These are phyloP conservation scores for Metschnikowia noctiluminum DNA, from an alignment of 805 yeast genomes.

Conservation along the genomic window DNA sequence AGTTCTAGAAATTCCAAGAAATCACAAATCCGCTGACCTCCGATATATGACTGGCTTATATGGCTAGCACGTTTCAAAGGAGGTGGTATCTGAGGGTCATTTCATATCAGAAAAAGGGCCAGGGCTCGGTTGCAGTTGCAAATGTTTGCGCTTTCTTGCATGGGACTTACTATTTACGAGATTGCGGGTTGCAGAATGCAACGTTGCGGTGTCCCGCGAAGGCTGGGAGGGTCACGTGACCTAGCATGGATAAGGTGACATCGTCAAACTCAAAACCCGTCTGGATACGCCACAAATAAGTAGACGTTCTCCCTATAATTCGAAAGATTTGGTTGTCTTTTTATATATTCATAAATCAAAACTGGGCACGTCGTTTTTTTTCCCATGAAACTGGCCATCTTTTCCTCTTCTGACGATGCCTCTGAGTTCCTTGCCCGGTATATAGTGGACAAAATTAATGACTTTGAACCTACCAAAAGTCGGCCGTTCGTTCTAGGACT, in stretches of 20 bases:
- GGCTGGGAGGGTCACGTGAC: background rate
- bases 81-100: background rate
- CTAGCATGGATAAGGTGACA: too few species aligned
- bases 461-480: constrained; percentile 41
- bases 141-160: background rate
- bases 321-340: too few species aligned
- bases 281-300: too few species aligned
- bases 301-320: too few species aligned
- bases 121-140: constrained; percentile 12
- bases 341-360: too few species aligned
- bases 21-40: too few species aligned
- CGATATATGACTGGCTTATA: too few species aligned
- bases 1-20: too few species aligned
- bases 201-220: constrained; percentile 12
- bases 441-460: constrained; percentile 42
- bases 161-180: background rate
- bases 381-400: constrained; percentile 21
- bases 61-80: too few species aligned
- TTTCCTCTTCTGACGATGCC: constrained; percentile 38
- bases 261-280: too few species aligned
- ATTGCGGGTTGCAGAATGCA: constrained; percentile 11
- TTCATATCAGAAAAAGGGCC: background rate
- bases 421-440: constrained; percentile 44
- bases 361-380: too few species aligned
- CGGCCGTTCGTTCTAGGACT: constrained; percentile 55